A percentile compares a stretch with the other conserved stretches of the same genome.
phyloP scores from a whole-genome alignment of 2,329 filamentous ascomycete genomes.

The Penicillium capsulatum region DNA sequence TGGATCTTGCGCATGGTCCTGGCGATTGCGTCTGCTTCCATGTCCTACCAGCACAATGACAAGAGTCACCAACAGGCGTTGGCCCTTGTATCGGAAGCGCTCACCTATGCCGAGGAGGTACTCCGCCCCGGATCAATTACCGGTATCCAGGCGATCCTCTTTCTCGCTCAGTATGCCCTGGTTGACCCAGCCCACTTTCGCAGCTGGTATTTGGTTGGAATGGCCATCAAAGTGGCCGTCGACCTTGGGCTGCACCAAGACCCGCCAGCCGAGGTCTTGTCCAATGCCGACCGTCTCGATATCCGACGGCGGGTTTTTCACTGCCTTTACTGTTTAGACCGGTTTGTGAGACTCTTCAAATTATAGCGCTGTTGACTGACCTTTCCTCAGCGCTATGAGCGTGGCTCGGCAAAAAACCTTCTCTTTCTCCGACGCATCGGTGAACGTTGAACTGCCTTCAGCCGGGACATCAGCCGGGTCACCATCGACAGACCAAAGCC shows the following conservation, averaged over 20 bases:
- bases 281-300: constrained; percentile 67
- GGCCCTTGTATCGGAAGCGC: constrained; percentile 60
- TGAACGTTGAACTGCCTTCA: constrained; percentile 71
- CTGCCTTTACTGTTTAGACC: constrained; percentile 83
- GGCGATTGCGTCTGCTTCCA: constrained; percentile 71
- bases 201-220: constrained; percentile 88
- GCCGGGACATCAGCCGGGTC: constrained; percentile 46
- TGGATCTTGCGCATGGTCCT: constrained; percentile 89
- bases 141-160: constrained; percentile 80
- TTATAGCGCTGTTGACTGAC: constrained; percentile 11
- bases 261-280: constrained; percentile 64
- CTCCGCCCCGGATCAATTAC: constrained; percentile 77
- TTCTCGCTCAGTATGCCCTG: constrained; percentile 85
- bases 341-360: constrained; percentile 49
- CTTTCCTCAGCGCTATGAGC: constrained; percentile 65
- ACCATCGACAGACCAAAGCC: constrained; percentile 39
- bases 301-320: constrained; percentile 80
- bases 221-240: constrained; percentile 79
- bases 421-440: constrained; percentile 86
- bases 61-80: constrained; percentile 60
- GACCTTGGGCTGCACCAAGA: constrained; percentile 94
- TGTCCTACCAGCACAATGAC: constrained; percentile 63
- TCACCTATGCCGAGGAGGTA: constrained; percentile 75
- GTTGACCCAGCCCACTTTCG: constrained; percentile 88
- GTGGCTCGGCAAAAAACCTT: constrained; percentile 84